These are phyloP conservation scores for Hygrocybe coccinea DNA, from an alignment of 768 basidiomycete species.

Conservation along the genomic window DNA sequence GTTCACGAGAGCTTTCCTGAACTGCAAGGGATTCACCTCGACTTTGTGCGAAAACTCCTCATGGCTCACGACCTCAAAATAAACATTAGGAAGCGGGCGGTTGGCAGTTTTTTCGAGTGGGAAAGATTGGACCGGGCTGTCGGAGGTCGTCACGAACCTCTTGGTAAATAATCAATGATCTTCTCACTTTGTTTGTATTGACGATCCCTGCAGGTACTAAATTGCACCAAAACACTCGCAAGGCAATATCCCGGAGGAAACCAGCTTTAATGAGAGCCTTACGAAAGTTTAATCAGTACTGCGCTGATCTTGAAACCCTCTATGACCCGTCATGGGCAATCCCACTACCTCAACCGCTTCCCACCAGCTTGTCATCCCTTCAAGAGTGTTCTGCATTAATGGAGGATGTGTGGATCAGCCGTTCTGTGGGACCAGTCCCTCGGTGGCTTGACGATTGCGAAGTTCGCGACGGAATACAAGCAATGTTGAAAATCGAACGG, in stretches of 20 bases:
- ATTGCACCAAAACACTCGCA: slow-evolving; percentile 29
- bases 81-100: slow-evolving; percentile 31
- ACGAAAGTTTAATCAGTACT: slow-evolving; percentile 25
- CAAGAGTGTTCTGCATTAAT: slow-evolving; percentile 24
- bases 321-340: slow-evolving; percentile 22
- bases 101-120: slow-evolving; percentile 35
- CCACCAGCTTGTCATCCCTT: slow-evolving; percentile 24
- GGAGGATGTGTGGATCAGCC: slow-evolving; percentile 36
- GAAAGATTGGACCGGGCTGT: slow-evolving; percentile 33
- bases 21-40: slow-evolving; percentile 23
- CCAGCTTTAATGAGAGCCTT: slow-evolving; percentile 28
- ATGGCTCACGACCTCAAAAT: slow-evolving; percentile 37
- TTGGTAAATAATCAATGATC: slow-evolving; percentile 34
- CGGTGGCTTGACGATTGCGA: slow-evolving; percentile 33
- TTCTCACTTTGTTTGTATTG: too few relatives aligned
- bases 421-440: slow-evolving; percentile 11
- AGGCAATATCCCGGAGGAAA: slow-evolving; percentile 27
- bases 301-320: slow-evolving; percentile 21
- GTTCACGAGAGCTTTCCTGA: slow-evolving; percentile 30
- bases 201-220: slow-evolving; percentile 30
- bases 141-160: slow-evolving; percentile 24
- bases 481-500: slow-evolving; percentile 23
- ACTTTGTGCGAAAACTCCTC: slow-evolving; percentile 30
- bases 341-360: slow-evolving; percentile 30
- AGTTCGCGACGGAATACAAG: slow-evolving; percentile 29